phyloP scores from a whole-genome alignment of 2,329 filamentous ascomycete genomes.

The Cladosporium sp. region DNA sequence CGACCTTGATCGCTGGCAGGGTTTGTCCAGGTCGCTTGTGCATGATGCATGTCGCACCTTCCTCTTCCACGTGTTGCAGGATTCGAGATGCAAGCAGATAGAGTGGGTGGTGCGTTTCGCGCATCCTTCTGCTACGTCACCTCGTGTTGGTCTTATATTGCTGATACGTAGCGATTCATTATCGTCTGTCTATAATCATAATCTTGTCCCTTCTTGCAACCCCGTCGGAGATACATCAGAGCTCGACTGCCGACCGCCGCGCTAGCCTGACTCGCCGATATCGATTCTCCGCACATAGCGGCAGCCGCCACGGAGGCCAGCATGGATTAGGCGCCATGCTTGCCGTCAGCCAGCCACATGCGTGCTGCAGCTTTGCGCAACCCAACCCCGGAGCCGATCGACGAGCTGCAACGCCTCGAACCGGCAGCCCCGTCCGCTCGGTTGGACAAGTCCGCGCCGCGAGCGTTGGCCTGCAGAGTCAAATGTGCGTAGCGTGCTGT shows the following conservation, averaged over 20 bases:
- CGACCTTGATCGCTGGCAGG: background rate
- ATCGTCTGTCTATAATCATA: too few relatives aligned
- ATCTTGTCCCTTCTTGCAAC: too few relatives aligned
- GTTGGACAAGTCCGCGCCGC: background rate
- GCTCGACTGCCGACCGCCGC: too few relatives aligned
- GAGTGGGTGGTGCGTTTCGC: background rate
- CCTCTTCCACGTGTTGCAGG: background rate
- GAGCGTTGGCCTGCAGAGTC: background rate
- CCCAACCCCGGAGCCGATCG: conserved; percentile 2
- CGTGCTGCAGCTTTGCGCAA: background rate
- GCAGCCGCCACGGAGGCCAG: too few relatives aligned
- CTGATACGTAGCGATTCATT: too few relatives aligned
- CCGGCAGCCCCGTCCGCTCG: conserved; percentile 6
- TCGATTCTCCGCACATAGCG: too few relatives aligned
- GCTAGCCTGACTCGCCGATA: too few relatives aligned
- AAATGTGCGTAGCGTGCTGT: background rate
- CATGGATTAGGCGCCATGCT: background rate
- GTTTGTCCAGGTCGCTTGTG: background rate
- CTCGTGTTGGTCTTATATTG: background rate
- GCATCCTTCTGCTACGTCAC: background rate
- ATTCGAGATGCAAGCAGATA: background rate
- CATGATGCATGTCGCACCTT: background rate
- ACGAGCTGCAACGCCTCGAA: conserved; percentile 5
- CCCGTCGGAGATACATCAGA: too few relatives aligned
- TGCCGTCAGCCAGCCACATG: conserved; percentile 11